phyloP scores from a whole-genome alignment of 2,329 filamentous ascomycete genomes.

The Aspergillus eucalypticola region DNA sequence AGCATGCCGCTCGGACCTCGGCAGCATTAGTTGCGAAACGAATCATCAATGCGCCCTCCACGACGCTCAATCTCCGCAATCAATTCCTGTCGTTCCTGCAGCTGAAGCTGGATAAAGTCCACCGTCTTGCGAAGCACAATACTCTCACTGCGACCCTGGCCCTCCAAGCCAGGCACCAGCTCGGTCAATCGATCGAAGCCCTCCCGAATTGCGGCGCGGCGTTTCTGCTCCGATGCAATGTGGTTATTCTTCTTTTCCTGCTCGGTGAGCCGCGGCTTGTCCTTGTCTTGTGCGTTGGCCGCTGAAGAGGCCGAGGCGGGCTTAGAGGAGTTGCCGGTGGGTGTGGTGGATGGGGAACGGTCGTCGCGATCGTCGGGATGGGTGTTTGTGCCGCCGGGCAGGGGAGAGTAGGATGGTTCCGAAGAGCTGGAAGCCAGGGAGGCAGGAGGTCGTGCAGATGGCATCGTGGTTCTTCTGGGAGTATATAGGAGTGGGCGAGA shows the following conservation, averaged over 20 bases:
- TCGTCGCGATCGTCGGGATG: slow-evolving; percentile 33
- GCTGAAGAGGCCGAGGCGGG: slow-evolving; percentile 17
- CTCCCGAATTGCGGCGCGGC: slow-evolving; percentile 73
- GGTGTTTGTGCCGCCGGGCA: slow-evolving; percentile 23
- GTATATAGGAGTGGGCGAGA: slow-evolving; percentile 6
- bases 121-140: slow-evolving; percentile 74
- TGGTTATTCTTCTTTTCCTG: slow-evolving; percentile 74
- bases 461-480: slow-evolving; percentile 21
- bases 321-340: slow-evolving; percentile 26
- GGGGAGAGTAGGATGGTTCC: slow-evolving; percentile 26
- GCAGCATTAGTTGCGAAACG: slow-evolving; percentile 27
- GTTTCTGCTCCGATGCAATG: slow-evolving; percentile 66
- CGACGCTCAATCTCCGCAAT: slow-evolving; percentile 60
- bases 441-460: slow-evolving; percentile 26
- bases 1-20: not conserved
- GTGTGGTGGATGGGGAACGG: slow-evolving; percentile 37
- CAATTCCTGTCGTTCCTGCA: slow-evolving; percentile 60
- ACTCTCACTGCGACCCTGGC: slow-evolving; percentile 81
- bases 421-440: slow-evolving; percentile 28
- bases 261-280: slow-evolving; percentile 67
- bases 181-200: slow-evolving; percentile 80
- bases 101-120: slow-evolving; percentile 63
- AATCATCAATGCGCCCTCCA: slow-evolving; percentile 56
- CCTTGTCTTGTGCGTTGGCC: slow-evolving; percentile 35
- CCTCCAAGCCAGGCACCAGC: slow-evolving; percentile 77